These are phyloP conservation scores for Boletus huronensis DNA, from an alignment of 768 basidiomycete genomes.

Conservation along the genomic window DNA sequence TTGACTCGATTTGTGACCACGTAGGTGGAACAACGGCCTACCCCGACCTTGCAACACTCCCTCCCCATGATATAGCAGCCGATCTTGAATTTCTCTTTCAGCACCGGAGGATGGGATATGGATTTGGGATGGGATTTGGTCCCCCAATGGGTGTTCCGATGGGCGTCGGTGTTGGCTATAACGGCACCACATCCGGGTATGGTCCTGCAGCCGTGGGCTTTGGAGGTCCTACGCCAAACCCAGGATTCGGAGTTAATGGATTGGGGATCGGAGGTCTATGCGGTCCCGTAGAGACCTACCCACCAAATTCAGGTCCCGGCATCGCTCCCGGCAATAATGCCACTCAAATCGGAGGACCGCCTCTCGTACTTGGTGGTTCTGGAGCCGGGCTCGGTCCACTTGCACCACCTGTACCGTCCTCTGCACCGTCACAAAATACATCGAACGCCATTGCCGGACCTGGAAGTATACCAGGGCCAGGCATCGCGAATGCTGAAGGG, in stretches of 20 bases:
- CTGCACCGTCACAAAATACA: conserved; percentile 11
- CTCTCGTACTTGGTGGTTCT: conserved; percentile 8
- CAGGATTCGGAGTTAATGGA: conserved; percentile 24
- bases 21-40: conserved; percentile 41
- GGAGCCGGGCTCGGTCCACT: conserved; percentile 4
- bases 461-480: conserved; percentile 7
- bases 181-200: conserved; percentile 12
- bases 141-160: conserved; percentile 21
- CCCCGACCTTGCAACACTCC: conserved; percentile 38
- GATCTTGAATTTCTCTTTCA: conserved; percentile 57
- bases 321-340: conserved; percentile 5
- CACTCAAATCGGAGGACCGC: conserved; percentile 9
- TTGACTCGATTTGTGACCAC: conserved; percentile 21
- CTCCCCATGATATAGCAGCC: conserved; percentile 44
- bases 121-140: conserved; percentile 26
- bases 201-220: conserved; percentile 17
- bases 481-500: conserved; percentile 14
- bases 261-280: conserved; percentile 18
- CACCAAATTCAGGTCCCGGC: conserved; percentile 10
- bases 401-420: neutral
- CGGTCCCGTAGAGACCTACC: conserved; percentile 16
- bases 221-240: conserved; percentile 10
- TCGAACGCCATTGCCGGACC: conserved; percentile 6
- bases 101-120: conserved; percentile 31
- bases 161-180: conserved; percentile 18